Conservation (phyloP, 192 early-diverging fungal genomes). For the Paraglomus occultum region DNA sequence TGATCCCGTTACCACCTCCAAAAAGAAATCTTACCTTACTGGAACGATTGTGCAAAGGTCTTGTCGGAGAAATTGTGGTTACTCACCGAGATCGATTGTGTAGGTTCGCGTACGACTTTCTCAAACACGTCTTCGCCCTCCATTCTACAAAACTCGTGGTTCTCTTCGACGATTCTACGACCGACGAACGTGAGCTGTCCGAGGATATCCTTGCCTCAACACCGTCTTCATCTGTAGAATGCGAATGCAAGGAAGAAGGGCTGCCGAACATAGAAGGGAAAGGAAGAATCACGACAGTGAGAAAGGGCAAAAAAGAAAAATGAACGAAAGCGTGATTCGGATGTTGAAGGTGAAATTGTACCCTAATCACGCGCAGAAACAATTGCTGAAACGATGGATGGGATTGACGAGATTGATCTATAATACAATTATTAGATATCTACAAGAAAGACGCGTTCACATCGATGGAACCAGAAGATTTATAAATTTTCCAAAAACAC, state of each 20-base stretch:
- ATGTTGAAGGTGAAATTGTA: conserved; percentile 14
- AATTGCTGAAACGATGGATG: background rate
- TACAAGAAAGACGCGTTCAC: too few species aligned
- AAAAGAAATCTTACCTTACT: too few species aligned
- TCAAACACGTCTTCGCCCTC: background rate
- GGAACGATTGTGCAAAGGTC: background rate
- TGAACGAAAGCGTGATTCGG: background rate
- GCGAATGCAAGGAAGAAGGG: conserved; percentile 14
- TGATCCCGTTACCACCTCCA: too few species aligned
- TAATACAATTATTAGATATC: too few species aligned
- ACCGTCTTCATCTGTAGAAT: conserved; percentile 13
- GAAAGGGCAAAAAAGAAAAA: conserved; percentile 10
- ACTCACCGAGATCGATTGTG: background rate
- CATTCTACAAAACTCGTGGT: conserved; percentile 6
- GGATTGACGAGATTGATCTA: background rate
- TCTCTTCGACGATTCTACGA: background rate
- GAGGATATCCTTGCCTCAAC: conserved; percentile 13
- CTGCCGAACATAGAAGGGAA: background rate
- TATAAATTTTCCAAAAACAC: too few species aligned
- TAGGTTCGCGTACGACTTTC: background rate
- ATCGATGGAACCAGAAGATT: too few species aligned
- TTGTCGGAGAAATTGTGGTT: conserved; percentile 8
- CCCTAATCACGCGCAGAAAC: conserved; percentile 7
- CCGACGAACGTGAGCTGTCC: background rate
- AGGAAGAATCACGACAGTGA: too few species aligned